Evolutionary conservation across 2,329 filamentous ascomycete species (phyloP).

Genomic region (Talaromyces funiculosus): DNA sequence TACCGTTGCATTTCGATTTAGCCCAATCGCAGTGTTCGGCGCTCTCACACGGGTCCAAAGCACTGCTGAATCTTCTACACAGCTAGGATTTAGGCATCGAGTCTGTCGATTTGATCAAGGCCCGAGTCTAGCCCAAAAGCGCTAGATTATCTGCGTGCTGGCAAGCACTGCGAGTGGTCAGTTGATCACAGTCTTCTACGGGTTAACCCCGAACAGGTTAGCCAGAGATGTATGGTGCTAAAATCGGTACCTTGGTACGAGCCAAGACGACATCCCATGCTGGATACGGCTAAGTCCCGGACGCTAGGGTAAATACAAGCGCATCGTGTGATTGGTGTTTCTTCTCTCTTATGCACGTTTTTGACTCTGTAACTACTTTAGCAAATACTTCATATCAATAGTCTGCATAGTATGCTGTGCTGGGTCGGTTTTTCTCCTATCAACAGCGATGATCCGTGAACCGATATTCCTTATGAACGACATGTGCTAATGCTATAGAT

Average conservation of each 20-base stretch:
- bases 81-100: neutral
- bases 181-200: neutral
- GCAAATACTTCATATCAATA: conserved; percentile 2
- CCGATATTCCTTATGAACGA: neutral
- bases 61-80: neutral
- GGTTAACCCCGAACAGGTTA: neutral
- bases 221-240: neutral
- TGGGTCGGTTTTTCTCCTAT: neutral
- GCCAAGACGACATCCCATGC: neutral
- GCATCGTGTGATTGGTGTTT: neutral
- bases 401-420: neutral
- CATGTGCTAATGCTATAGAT: neutral
- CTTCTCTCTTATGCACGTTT: neutral
- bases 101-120: neutral
- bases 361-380: neutral
- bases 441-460: neutral
- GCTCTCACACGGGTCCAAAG: neutral
- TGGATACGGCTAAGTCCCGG: neutral
- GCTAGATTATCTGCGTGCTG: neutral
- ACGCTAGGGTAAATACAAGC: neutral
- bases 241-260: conserved; percentile 2
- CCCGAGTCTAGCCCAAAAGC: neutral
- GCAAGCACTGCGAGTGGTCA: conserved; percentile 4
- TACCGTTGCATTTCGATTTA: conserved; percentile 2
- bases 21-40: neutral